Evolutionary conservation across 1,139 yeast species (phyloP).

Genomic region (Trichomonascaceae sp.): DNA sequence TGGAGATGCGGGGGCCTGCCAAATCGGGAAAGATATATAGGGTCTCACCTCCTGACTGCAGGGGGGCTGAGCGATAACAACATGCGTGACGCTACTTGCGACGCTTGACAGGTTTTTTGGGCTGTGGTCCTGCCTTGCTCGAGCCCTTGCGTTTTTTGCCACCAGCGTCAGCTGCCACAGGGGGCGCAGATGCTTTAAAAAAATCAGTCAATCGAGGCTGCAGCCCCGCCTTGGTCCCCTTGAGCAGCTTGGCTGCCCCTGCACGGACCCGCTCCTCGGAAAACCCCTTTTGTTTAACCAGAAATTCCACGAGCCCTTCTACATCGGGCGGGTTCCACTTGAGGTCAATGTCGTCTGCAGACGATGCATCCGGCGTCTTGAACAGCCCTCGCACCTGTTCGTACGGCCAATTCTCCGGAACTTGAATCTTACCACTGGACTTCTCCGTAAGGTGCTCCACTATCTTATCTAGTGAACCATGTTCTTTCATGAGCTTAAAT

Average conservation of each 20-base stretch:
- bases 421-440: conserved; percentile 58
- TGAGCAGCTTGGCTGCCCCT: conserved; percentile 76
- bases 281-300: conserved; percentile 73
- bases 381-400: conserved; percentile 79
- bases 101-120: too few relatives aligned
- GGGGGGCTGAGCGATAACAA: too few relatives aligned
- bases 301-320: conserved; percentile 58
- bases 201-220: conserved; percentile 92
- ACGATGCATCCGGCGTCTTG: conserved; percentile 62
- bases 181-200: too few relatives aligned
- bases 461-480: conserved; percentile 65
- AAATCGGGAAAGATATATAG: too few relatives aligned
- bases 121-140: too few relatives aligned
- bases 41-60: too few relatives aligned
- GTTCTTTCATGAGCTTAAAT: conserved; percentile 72
- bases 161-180: too few relatives aligned
- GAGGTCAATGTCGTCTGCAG: conserved; percentile 46
- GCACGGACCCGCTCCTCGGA: conserved; percentile 81
- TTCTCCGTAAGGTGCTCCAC: conserved; percentile 48
- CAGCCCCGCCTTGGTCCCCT: conserved; percentile 71
- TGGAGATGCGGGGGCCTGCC: too few relatives aligned
- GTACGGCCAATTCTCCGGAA: conserved; percentile 94
- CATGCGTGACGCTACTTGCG: too few relatives aligned
- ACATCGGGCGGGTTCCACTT: conserved; percentile 60
- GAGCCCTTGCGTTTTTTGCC: too few relatives aligned